Evolutionary conservation across 345 rosid genomes (phyloP), one percentile per base, ranked within the genome.

Genomic region (Salix exigua): DNA sequence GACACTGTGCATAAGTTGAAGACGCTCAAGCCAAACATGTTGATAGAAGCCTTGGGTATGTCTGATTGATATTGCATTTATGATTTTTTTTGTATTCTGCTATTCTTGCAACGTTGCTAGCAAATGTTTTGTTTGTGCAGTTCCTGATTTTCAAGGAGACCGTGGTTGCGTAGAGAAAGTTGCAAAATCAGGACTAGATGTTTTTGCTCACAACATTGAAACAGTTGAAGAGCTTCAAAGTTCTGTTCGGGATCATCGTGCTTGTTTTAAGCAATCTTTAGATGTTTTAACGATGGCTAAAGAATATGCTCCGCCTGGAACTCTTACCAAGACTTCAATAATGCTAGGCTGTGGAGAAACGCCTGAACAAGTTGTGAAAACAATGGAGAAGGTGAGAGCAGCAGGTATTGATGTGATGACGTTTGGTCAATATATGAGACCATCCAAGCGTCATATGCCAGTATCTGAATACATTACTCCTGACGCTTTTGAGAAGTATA

Each of bases 401-500:
- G 97, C 97, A n/a, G 97, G 97, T 76, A 93, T 94, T 74, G 98
- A 96, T 70, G 99, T 96, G n/a, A 96, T 96, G 88, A 96, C 99
- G 4, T 94, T 96, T 72, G 99, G 99, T 35, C 99, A 96, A 65
- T 96, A 96, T 71, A 96, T 96, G 99, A 88, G 99, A 84, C 99
- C 98, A 0, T 94, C 99, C 25, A 96, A 92, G 83, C 95, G 97
- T 42, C 99, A 94, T 75, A 96, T 94, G 99, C 97, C 95, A 0
- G 98, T 94, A 16, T 90, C 95, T 77, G 99, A 94, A 79, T 96
- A 94, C 80, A 90, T 94, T 70, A 91, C 98, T 0, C 98, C 99
- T 14, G 93, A 91, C 71, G 99, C 99, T 71, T 96, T 96, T 74
- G 95, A 92, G 74, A 91, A 87, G 79, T 96, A 96, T 77, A 91